A percentile compares a stretch with the other conserved stretches of the same genome.
Conservation (phyloP, 176 grass and related monocot genomes). For the Oryza punctata region DNA sequence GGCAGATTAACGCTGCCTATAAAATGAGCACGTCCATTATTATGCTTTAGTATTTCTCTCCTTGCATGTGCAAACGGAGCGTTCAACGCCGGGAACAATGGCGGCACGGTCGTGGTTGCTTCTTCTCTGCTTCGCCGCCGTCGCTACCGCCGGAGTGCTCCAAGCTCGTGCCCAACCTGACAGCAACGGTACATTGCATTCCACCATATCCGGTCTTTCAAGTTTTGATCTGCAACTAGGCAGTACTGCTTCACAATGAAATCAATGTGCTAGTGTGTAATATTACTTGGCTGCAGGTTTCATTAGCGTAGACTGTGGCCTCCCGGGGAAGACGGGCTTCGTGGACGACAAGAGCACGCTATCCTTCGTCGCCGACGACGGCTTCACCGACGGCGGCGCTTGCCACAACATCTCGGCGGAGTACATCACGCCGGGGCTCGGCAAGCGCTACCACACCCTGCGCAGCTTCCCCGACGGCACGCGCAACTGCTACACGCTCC, state of each 20-base stretch:
- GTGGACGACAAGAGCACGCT: conserved; percentile 34
- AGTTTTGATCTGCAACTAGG: neutral
- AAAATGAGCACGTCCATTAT: neutral
- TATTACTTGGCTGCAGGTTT: conserved; percentile 41
- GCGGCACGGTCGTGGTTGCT: neutral
- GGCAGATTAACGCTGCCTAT: neutral
- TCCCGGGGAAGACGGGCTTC: conserved; percentile 36
- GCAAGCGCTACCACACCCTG: neutral
- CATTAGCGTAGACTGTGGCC: conserved; percentile 66
- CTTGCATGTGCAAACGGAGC: neutral
- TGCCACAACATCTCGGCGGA: conserved; percentile 43
- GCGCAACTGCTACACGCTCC: conserved; percentile 62
- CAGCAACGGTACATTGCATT: conserved; percentile 25
- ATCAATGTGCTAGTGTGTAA: neutral
- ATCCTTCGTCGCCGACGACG: conserved; percentile 18
- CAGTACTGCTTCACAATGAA: neutral
- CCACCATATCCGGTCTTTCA: neutral
- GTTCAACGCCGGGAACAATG: conserved; percentile 16
- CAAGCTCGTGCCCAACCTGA: conserved; percentile 37
- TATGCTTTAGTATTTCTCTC: neutral
- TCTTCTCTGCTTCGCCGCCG: conserved; percentile 25
- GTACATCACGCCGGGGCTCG: neutral
- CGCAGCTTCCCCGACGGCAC: conserved; percentile 58
- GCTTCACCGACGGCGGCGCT: conserved; percentile 47
- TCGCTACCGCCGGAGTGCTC: neutral